Conservation (phyloP, 768 basidiomycete species). For the Kockovaella imperatae region DNA sequence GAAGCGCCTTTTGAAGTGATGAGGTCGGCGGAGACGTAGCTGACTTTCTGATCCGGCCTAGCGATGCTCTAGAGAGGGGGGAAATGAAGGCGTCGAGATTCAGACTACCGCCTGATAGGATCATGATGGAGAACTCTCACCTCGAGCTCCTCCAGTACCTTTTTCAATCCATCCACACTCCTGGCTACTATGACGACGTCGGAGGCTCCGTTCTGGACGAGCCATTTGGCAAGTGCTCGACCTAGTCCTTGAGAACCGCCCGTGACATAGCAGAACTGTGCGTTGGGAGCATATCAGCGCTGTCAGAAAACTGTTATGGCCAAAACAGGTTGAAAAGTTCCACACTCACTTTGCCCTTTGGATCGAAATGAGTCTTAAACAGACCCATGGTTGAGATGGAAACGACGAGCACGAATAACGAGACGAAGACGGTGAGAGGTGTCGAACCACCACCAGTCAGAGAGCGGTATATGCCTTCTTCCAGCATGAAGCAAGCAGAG, state of each 20-base stretch:
- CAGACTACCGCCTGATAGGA: background rate
- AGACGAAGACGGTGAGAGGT: background rate
- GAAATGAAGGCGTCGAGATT: background rate
- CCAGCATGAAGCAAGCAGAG: too few species aligned
- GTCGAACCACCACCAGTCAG: too few species aligned
- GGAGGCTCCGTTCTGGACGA: conserved; percentile 59
- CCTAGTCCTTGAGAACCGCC: conserved; percentile 79
- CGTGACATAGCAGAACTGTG: conserved; percentile 74
- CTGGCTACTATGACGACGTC: conserved; percentile 74
- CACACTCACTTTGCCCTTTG: conserved; percentile 30
- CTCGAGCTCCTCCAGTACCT: conserved; percentile 51
- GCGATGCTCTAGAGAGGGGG: conserved; percentile 8
- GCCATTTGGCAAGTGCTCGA: conserved; percentile 59
- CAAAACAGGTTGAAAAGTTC: background rate
- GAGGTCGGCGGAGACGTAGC: conserved; percentile 61
- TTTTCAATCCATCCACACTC: conserved; percentile 13
- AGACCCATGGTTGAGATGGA: conserved; percentile 10
- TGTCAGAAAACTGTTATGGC: background rate
- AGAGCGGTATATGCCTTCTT: too few species aligned
- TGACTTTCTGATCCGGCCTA: conserved; percentile 55
- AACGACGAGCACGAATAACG: background rate
- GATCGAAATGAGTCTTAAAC: conserved; percentile 19
- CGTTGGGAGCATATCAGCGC: background rate
- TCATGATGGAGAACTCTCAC: conserved; percentile 45
- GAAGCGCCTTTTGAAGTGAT: conserved; percentile 52